Percentiles rank a stretch among this genome's conserved stretches.
Evolutionary conservation across 306 rosid species (phyloP).

Genomic region (Cicer chorassanicum): DNA sequence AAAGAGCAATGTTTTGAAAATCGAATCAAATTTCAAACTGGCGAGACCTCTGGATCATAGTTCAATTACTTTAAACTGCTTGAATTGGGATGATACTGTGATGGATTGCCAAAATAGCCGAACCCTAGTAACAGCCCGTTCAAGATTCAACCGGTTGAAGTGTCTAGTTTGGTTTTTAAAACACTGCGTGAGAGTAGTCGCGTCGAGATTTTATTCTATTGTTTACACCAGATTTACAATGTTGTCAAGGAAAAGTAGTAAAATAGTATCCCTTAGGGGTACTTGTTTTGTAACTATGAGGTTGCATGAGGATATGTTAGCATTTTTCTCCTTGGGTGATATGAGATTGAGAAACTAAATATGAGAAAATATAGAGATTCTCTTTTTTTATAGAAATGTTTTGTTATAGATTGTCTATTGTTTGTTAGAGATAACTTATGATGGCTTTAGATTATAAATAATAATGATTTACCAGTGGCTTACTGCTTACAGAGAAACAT

Average conservation of each 20-base stretch:
- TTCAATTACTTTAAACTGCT: too few relatives aligned
- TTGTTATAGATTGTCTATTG: neutral
- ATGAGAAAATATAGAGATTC: neutral
- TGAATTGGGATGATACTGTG: too few relatives aligned
- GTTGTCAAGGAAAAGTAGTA: neutral
- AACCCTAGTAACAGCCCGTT: too few relatives aligned
- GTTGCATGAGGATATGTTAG: neutral
- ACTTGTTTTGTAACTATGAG: neutral
- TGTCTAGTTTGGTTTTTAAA: too few relatives aligned
- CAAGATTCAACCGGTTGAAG: too few relatives aligned
- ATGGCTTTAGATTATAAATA: constrained; percentile 16
- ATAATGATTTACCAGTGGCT: neutral
- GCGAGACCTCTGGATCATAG: too few relatives aligned
- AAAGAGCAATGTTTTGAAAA: too few relatives aligned
- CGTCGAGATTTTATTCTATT: neutral
- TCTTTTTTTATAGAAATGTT: neutral
- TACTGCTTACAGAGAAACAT: neutral
- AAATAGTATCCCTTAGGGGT: neutral
- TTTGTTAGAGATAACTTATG: neutral
- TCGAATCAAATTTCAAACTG: too few relatives aligned
- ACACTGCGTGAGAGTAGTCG: constrained; percentile 15
- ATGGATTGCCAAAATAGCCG: too few relatives aligned
- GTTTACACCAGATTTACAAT: too few relatives aligned
- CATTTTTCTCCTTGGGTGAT: neutral
- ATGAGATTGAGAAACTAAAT: constrained; percentile 11